phyloP scores from a whole-genome alignment of 1,284 basidiomycete genomes.

The Austroboletus rostrupii region DNA sequence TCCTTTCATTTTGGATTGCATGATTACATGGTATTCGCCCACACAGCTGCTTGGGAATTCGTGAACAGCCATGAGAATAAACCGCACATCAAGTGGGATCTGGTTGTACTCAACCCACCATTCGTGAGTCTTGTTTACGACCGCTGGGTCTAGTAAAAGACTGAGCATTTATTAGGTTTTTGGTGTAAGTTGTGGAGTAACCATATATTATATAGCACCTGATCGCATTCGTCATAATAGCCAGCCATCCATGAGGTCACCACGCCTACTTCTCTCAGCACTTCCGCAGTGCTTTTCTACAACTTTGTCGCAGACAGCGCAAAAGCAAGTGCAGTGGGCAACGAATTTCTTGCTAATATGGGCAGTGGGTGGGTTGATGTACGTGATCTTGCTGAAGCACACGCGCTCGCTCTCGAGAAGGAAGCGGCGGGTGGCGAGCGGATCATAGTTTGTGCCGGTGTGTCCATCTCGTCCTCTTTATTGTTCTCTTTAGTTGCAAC shows the following conservation, averaged over 20 bases:
- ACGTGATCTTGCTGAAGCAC: conserved; percentile 55
- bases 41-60: conserved; percentile 52
- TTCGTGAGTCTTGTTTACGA: conserved; percentile 34
- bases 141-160: background rate
- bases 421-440: conserved; percentile 59
- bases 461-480: conserved; percentile 1
- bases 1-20: background rate
- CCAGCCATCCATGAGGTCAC: conserved; percentile 50
- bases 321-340: conserved; percentile 16
- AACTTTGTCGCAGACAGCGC: conserved; percentile 27
- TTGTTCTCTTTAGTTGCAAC: background rate
- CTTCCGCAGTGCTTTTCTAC: conserved; percentile 37
- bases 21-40: too few species aligned
- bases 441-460: conserved; percentile 45
- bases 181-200: conserved; percentile 26
- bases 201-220: background rate
- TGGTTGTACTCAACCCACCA: conserved; percentile 55
- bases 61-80: conserved; percentile 46
- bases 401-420: conserved; percentile 50
- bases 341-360: conserved; percentile 26
- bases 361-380: conserved; percentile 34
- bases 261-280: conserved; percentile 45
- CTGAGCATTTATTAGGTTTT: conserved; percentile 26
- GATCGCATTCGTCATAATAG: conserved; percentile 15
- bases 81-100: conserved; percentile 45